Percentiles rank a stretch among this genome's conserved stretches.
Conservation (phyloP, 352 stramenopile genomes). For the Pythium vanterpoolii region DNA sequence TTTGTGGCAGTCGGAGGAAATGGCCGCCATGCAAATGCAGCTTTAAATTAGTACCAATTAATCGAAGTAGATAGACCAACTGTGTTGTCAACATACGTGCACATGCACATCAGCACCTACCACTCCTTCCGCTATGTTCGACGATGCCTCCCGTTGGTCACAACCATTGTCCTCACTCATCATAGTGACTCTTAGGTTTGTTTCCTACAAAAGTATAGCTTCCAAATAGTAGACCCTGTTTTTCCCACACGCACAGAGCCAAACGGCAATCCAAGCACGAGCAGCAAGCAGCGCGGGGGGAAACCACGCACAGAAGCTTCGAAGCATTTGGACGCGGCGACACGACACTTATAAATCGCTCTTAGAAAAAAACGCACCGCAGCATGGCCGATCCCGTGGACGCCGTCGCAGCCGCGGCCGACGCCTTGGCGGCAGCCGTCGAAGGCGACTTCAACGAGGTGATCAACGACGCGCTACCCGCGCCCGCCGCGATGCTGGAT, state of each 20-base stretch:
- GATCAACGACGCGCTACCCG: background rate
- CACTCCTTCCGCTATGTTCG: background rate
- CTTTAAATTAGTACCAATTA: constrained; percentile 1
- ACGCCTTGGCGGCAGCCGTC: constrained; percentile 16
- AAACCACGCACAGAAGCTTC: background rate
- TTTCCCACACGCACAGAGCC: background rate
- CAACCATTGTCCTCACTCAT: background rate
- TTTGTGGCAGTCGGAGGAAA: constrained; percentile 26
- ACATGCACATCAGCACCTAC: background rate
- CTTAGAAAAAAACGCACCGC: background rate
- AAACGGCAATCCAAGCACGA: constrained; percentile 7
- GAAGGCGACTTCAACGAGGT: constrained; percentile 7
- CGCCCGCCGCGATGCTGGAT: background rate
- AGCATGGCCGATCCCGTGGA: constrained; percentile 19
- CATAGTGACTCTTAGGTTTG: background rate
- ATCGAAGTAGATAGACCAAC: constrained; percentile 4
- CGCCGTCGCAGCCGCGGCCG: constrained; percentile 15
- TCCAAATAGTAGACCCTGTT: background rate
- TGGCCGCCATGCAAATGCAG: constrained; percentile 20
- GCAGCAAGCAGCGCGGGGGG: background rate
- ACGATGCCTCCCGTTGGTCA: background rate
- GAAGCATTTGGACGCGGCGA: background rate
- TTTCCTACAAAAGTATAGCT: background rate
- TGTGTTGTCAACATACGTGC: background rate
- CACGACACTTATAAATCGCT: background rate